Evolutionary conservation across 805 yeast species (phyloP), one percentile per base, ranked within the genome.

Genomic region (Wickerhamomyces queroliae): DNA sequence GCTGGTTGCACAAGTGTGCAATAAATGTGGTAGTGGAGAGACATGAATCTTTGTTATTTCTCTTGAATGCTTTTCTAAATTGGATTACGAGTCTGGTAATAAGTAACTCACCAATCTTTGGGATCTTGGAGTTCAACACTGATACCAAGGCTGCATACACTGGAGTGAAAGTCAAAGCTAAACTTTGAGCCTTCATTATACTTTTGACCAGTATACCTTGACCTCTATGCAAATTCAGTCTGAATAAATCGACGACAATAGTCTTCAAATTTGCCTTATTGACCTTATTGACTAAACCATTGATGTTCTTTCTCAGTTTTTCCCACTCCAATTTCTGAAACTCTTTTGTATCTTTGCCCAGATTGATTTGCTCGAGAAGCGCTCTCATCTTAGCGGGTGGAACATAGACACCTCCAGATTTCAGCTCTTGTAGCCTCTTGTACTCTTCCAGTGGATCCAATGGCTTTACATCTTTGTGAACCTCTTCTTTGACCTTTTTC

Each of bases 51-150:
- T 69, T 70, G 48, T 78, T 71, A 41, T 72, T 69, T 18, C 64
- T 53, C 47, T 66, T 63, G 56, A 66, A 80, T 1, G 71, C 70
- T 45, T 69, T 67, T 33, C 80, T 70, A 59, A 86, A 85, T 41
- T 70, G 78, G 4, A 78, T 49, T 1, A 83, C 63, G 21, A 81
- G 58, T 43, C 93, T 65, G 8, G 68, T 52, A 0, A 70, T 55
- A 24, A 84, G 45, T 5, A 81, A 55, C 40, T 72, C 72, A 2
- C 95, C 95, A 15, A 86, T 61, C 26, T 73, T 73, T 0, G 95
- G 93, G 4, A 85, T 56, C 47, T 81, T 76, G 5, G 83, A 71
- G 57, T 84, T 83, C 10, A 88, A 37, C 1, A 81, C 69, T 2
- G 81, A 69, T 0, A 74, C 68, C 26, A 88, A 50, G 1, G 83